Evolutionary conservation across 495 filamentous ascomycete species (phyloP).

Genomic region (Podospora pseudoanserina): DNA sequence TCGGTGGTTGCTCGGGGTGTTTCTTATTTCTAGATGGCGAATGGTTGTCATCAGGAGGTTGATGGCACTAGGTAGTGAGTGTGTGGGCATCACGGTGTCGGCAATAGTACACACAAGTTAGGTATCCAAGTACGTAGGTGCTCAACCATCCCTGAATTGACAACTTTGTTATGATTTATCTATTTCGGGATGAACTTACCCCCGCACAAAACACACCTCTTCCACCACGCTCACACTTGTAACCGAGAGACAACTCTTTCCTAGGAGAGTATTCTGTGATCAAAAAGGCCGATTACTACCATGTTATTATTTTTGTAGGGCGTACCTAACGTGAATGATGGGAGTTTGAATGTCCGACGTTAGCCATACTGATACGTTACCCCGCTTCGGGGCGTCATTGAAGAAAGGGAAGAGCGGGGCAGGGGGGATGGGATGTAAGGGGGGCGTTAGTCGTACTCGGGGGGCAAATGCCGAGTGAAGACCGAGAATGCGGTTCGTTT

Average conservation of each 20-base stretch:
- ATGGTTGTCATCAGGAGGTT: neutral
- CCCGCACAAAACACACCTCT: too few relatives aligned
- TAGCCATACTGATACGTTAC: neutral
- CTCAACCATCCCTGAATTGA: too few relatives aligned
- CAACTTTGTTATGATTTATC: too few relatives aligned
- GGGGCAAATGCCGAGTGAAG: neutral
- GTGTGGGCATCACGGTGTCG: neutral
- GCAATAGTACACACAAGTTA: too few relatives aligned
- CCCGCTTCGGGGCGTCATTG: conserved; percentile 3
- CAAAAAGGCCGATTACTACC: too few relatives aligned
- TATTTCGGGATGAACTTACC: neutral
- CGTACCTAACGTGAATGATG: neutral
- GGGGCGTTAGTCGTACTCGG: too few relatives aligned
- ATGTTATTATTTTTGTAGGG: too few relatives aligned
- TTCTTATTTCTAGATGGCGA: neutral
- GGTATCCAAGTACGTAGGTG: too few relatives aligned
- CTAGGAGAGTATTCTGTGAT: too few relatives aligned
- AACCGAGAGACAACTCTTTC: too few relatives aligned
- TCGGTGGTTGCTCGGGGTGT: neutral
- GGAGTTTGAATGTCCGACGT: neutral
- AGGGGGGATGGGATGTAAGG: neutral
- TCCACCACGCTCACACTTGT: too few relatives aligned
- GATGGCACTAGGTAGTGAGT: too few relatives aligned
- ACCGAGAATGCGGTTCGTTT: neutral
- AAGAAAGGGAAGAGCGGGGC: neutral